Evolutionary conservation across 345 rosid genomes (phyloP).

Genomic region (Syzygium aromaticum): DNA sequence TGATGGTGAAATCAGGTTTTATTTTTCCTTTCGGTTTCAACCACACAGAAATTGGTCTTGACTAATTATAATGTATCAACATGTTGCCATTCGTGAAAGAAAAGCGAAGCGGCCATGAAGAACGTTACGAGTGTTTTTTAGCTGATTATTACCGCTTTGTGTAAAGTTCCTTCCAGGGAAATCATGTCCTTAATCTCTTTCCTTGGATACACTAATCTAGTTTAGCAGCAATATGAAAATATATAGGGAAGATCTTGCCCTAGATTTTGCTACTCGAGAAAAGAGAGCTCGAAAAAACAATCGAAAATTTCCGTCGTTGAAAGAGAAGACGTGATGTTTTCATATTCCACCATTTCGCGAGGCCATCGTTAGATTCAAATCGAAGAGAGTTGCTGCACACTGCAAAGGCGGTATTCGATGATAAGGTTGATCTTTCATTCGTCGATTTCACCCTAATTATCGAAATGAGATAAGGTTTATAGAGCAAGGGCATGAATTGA

Average conservation of each 20-base stretch:
- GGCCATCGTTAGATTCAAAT: neutral
- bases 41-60: neutral
- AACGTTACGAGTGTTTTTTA: neutral
- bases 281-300: neutral
- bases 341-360: neutral
- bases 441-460: neutral
- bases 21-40: too few relatives aligned
- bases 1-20: neutral
- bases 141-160: neutral
- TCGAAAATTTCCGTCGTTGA: neutral
- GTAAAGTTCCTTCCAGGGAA: neutral
- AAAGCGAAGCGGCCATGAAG: neutral
- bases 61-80: neutral
- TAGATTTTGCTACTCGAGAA: neutral
- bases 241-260: neutral
- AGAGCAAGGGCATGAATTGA: neutral
- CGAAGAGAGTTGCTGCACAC: neutral
- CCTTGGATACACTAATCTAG: neutral
- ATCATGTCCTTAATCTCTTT: neutral
- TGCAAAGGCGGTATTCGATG: neutral
- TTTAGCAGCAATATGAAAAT: neutral
- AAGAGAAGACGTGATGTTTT: neutral
- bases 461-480: neutral
- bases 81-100: neutral
- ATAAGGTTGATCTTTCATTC: neutral